Evolutionary conservation across 2,329 filamentous ascomycete genomes (phyloP).

Genomic region (Diplocarpon rosae): DNA sequence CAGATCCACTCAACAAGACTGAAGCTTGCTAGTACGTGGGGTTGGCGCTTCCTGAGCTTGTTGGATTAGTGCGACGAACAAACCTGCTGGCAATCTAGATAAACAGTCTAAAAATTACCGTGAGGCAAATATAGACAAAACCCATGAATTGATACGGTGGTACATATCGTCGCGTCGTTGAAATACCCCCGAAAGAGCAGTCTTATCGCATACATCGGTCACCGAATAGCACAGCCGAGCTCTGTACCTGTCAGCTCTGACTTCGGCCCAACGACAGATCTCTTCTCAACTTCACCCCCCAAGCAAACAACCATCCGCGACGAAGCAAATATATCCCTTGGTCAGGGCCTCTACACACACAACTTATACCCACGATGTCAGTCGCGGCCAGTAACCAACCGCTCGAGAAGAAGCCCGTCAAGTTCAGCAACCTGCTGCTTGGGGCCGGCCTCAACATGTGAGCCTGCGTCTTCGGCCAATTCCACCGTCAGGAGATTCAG

Average conservation of each 20-base stretch:
- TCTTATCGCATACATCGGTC: not conserved
- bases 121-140: not conserved
- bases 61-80: not conserved
- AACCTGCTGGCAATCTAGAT: too few species aligned
- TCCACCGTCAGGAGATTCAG: not conserved
- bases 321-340: conserved; percentile 91
- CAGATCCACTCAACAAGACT: conserved; percentile 12
- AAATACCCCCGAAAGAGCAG: not conserved
- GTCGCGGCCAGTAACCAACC: conserved; percentile 41
- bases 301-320: conserved; percentile 39
- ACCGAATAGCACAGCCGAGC: conserved; percentile 3
- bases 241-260: not conserved
- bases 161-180: too few species aligned
- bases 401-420: conserved; percentile 96
- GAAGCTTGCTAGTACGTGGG: conserved; percentile 2
- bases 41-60: conserved; percentile 8
- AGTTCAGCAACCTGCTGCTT: conserved; percentile 93
- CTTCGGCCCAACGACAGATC: not conserved
- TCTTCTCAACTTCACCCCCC: not conserved
- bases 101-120: too few species aligned
- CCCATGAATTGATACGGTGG: too few species aligned
- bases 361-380: conserved; percentile 51
- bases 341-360: conserved; percentile 70
- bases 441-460: conserved; percentile 28
- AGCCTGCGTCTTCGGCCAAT: not conserved